Percentiles rank a stretch among this genome's conserved stretches.
Conservation (phyloP, 768 basidiomycete species). For the Gymnopilus dilepis region DNA sequence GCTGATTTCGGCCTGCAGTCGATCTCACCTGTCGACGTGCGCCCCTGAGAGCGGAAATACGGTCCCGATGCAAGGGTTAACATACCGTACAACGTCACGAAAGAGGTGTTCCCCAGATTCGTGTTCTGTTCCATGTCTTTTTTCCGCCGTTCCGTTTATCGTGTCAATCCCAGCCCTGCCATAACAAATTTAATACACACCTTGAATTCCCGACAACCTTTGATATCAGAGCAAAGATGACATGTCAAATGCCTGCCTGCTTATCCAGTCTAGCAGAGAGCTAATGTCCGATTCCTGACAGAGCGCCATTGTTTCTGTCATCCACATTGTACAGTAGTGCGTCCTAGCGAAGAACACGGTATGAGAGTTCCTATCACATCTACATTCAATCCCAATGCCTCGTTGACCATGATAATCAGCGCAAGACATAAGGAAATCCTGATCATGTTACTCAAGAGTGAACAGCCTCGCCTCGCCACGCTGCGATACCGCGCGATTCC, state of each 20-base stretch:
- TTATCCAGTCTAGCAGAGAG: neutral
- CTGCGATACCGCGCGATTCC: constrained; percentile 9
- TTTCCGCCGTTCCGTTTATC: constrained; percentile 7
- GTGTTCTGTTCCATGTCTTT: neutral
- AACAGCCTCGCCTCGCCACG: constrained; percentile 12
- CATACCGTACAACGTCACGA: constrained; percentile 2
- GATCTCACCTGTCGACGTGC: neutral
- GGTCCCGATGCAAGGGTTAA: constrained; percentile 4
- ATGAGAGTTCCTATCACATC: constrained; percentile 1
- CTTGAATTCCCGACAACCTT: constrained; percentile 2
- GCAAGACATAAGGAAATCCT: neutral
- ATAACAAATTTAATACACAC: neutral
- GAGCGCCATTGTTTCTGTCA: constrained; percentile 4
- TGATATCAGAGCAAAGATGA: constrained; percentile 1
- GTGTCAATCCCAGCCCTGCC: constrained; percentile 2
- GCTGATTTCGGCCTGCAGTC: neutral
- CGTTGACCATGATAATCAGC: constrained; percentile 13
- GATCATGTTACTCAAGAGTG: constrained; percentile 12
- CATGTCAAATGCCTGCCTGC: neutral
- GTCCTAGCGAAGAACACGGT: neutral
- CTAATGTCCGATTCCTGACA: neutral
- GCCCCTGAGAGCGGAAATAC: constrained; percentile 1
- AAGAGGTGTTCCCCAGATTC: neutral
- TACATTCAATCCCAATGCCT: neutral
- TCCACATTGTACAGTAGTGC: neutral